Conservation (phyloP, 2,329 filamentous ascomycete genomes). For the Coniella lustricola region DNA sequence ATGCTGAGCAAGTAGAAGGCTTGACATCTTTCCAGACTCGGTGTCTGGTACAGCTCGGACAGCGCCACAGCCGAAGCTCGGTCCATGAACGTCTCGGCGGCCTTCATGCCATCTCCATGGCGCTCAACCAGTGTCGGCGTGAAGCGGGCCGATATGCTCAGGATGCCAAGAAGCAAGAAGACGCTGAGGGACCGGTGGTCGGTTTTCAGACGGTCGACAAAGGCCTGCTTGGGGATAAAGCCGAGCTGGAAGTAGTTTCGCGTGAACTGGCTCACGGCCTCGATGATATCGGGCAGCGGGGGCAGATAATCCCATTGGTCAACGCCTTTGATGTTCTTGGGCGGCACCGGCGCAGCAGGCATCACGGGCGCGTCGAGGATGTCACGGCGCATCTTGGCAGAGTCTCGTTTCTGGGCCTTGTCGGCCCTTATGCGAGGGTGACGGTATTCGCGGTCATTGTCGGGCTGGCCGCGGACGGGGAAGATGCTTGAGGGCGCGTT, state of each 20-base stretch:
- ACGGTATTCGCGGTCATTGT: constrained; percentile 48
- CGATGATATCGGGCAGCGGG: constrained; percentile 41
- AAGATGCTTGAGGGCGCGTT: constrained; percentile 35
- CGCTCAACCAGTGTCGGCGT: constrained; percentile 40
- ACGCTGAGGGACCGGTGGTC: constrained; percentile 42
- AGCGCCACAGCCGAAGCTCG: constrained; percentile 40
- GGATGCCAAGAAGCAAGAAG: constrained; percentile 48
- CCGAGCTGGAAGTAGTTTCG: constrained; percentile 52
- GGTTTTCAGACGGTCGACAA: constrained; percentile 38
- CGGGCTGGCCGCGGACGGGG: constrained; percentile 44
- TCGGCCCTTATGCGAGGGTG: constrained; percentile 46
- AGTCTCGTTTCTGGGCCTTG: constrained; percentile 34
- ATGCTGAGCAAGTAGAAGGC: constrained; percentile 53
- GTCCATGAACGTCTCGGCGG: constrained; percentile 47
- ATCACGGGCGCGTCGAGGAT: constrained; percentile 24
- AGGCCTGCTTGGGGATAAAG: constrained; percentile 49
- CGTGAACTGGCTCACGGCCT: constrained; percentile 46
- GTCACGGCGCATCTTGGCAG: constrained; percentile 29
- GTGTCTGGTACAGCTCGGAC: constrained; percentile 43
- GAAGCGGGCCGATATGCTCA: constrained; percentile 50
- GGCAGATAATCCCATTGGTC: constrained; percentile 46
- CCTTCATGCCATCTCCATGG: constrained; percentile 44
- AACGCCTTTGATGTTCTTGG: constrained; percentile 20
- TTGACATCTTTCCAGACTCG: constrained; percentile 49
- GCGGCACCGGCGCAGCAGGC: constrained; percentile 11